Conservation (phyloP, 192 early-diverging fungal genomes). For the Haplosporangium gracile region DNA sequence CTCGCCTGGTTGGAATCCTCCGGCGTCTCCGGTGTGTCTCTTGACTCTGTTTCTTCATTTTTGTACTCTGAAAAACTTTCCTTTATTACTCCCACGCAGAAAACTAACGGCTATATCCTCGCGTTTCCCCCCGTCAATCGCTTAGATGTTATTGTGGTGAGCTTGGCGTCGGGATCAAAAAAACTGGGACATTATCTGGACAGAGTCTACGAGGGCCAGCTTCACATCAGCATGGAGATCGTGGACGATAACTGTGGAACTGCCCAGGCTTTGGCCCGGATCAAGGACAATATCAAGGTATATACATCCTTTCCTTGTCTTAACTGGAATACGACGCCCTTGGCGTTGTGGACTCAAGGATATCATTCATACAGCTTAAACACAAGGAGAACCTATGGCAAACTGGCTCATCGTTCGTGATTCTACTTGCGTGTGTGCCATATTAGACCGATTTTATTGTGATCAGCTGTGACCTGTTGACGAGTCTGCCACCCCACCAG, state of each 20-base stretch:
- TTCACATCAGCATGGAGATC: slow-evolving; percentile 74
- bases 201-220: slow-evolving; percentile 72
- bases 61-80: not conserved
- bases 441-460: slow-evolving; percentile 89
- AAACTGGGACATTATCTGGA: slow-evolving; percentile 77
- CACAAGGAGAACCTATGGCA: not conserved
- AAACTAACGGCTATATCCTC: no score
- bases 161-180: slow-evolving; percentile 73
- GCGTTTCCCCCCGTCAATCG: not conserved
- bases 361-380: no score
- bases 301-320: not conserved
- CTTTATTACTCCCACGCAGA: no score
- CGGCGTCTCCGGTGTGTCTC: slow-evolving; percentile 65
- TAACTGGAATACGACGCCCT: no score
- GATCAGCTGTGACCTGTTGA: slow-evolving; percentile 90
- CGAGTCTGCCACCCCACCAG: slow-evolving; percentile 85
- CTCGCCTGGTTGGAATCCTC: slow-evolving; percentile 95
- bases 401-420: not conserved
- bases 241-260: slow-evolving; percentile 79
- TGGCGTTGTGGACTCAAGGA: no score
- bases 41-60: not conserved
- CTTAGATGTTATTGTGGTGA: slow-evolving; percentile 82
- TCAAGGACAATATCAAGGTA: slow-evolving; percentile 90
- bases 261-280: slow-evolving; percentile 85
- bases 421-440: not conserved